Conservation (phyloP, 176 grass and related monocot species). For the Cenchrus fungigraminus region DNA sequence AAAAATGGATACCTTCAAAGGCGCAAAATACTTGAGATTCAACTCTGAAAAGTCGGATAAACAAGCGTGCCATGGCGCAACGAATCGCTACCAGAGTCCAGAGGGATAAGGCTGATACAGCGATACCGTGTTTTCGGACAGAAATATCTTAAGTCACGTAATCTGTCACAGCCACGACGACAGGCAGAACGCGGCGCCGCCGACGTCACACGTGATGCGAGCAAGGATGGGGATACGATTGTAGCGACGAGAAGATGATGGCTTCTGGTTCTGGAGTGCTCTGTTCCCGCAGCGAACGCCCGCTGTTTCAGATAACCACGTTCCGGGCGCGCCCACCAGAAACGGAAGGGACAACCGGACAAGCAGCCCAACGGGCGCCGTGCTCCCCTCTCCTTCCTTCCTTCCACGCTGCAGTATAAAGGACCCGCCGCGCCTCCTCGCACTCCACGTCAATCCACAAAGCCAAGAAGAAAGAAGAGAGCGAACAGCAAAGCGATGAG, state of each 20-base stretch:
- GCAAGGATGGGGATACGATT: conserved; percentile 1
- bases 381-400: neutral
- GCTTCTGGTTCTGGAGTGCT: conserved; percentile 25
- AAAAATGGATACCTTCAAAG: too few relatives aligned
- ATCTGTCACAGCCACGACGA: neutral
- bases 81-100: too few relatives aligned
- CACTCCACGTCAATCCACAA: neutral
- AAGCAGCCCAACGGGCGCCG: neutral
- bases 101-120: too few relatives aligned
- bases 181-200: neutral
- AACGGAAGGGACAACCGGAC: neutral
- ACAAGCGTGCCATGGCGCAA: too few relatives aligned
- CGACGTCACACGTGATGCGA: neutral
- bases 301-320: conserved; percentile 23
- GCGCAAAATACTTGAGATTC: too few relatives aligned
- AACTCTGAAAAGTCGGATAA: too few relatives aligned
- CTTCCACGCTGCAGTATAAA: neutral
- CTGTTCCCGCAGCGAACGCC: neutral
- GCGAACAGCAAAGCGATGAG: conserved; percentile 41
- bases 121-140: too few relatives aligned
- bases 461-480: neutral
- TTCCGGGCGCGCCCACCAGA: conserved; percentile 9
- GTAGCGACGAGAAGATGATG: neutral
- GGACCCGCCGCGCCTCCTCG: neutral
- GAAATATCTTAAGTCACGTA: neutral